A percentile compares a stretch with the other conserved stretches of the same genome.
Conservation (phyloP, 139 green algal genomes). For the Desmodesmus armatus region DNA sequence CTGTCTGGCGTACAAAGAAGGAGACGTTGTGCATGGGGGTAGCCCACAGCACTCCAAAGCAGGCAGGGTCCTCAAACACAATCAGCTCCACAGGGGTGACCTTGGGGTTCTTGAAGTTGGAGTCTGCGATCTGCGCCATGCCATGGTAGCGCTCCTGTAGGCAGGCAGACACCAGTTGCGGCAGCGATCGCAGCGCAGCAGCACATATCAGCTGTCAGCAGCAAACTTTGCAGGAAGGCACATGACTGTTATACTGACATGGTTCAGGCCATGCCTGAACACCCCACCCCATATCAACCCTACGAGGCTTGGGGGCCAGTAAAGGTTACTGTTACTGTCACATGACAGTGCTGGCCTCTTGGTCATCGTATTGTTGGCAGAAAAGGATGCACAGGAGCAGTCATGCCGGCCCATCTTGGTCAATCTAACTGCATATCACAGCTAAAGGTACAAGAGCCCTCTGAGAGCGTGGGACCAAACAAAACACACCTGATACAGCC, state of each 20-base stretch:
- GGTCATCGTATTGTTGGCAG: too few relatives aligned
- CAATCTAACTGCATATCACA: too few relatives aligned
- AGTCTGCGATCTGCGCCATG: slow-evolving; percentile 27
- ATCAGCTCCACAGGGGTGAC: slow-evolving; percentile 40
- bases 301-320: background rate
- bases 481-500: too few relatives aligned
- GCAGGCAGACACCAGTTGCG: background rate
- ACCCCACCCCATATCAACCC: background rate
- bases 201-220: too few relatives aligned
- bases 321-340: too few relatives aligned
- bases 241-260: background rate
- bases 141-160: slow-evolving; percentile 40
- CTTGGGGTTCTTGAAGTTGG: background rate
- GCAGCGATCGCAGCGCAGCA: too few relatives aligned
- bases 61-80: slow-evolving; percentile 17
- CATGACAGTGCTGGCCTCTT: too few relatives aligned
- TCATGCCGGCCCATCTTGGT: too few relatives aligned
- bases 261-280: background rate
- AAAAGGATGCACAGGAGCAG: too few relatives aligned
- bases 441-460: too few relatives aligned
- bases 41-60: slow-evolving; percentile 36
- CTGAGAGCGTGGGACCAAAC: too few relatives aligned
- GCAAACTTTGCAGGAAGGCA: background rate
- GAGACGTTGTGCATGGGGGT: slow-evolving; percentile 33
- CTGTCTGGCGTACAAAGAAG: background rate